phyloP scores from a whole-genome alignment of 2,329 filamentous ascomycete genomes.

The Cladosporium cucumerinum region DNA sequence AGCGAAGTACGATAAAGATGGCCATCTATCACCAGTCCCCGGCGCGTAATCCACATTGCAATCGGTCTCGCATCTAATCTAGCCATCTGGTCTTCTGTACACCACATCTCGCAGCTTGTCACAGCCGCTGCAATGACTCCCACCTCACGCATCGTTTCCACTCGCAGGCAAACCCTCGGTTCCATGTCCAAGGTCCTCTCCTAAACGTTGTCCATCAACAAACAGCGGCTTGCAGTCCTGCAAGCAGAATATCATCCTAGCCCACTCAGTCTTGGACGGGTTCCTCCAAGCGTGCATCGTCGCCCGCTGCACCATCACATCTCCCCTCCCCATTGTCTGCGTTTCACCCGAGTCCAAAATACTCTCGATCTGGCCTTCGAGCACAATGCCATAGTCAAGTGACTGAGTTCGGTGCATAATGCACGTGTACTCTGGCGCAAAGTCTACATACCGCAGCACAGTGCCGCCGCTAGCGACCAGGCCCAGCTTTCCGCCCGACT shows the following conservation, averaged over 20 bases:
- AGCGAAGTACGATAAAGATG: constrained; percentile 80
- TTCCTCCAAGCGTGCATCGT: constrained; percentile 38
- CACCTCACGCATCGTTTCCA: constrained; percentile 20
- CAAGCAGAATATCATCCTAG: constrained; percentile 33
- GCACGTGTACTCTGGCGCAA: constrained; percentile 33
- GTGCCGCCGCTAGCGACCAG: constrained; percentile 50
- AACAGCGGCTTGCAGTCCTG: constrained; percentile 31
- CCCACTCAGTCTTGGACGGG: constrained; percentile 31
- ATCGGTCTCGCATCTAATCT: neutral
- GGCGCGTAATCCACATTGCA: constrained; percentile 22
- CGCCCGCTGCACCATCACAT: constrained; percentile 39
- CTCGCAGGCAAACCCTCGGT: constrained; percentile 26
- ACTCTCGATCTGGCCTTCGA: constrained; percentile 35
- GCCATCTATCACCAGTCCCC: constrained; percentile 60
- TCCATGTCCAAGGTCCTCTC: constrained; percentile 30
- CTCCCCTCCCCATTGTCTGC: constrained; percentile 34
- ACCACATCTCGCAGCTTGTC: constrained; percentile 1
- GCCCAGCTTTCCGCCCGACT: constrained; percentile 43
- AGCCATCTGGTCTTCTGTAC: neutral
- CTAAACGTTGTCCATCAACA: constrained; percentile 26
- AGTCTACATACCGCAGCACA: constrained; percentile 43
- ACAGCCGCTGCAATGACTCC: constrained; percentile 1
- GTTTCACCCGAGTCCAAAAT: constrained; percentile 35
- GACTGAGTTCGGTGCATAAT: constrained; percentile 39
- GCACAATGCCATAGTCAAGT: constrained; percentile 38